phyloP scores from a whole-genome alignment of 2,329 filamentous ascomycete genomes.

The Pyrenochaeta sp. region DNA sequence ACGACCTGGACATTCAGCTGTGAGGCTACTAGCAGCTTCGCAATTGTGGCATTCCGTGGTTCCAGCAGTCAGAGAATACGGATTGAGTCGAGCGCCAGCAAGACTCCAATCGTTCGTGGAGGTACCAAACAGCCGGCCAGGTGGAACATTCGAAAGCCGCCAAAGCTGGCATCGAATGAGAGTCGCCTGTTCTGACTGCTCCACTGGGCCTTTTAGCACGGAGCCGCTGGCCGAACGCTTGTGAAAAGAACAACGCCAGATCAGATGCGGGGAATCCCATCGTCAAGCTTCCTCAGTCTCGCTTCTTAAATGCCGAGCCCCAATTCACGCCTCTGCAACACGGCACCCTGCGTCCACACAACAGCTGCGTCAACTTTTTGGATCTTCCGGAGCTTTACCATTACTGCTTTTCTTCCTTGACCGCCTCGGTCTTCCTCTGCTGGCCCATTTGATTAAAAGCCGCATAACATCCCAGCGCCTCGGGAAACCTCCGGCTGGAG shows the following conservation, averaged over 20 bases:
- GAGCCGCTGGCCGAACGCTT: constrained; percentile 35
- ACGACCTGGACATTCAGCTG: constrained; percentile 21
- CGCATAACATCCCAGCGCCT: constrained; percentile 30
- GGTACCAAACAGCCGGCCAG: constrained; percentile 26
- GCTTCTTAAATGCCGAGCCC: constrained; percentile 46
- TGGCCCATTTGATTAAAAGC: constrained; percentile 19
- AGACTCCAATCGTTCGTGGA: constrained; percentile 1
- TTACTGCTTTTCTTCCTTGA: constrained; percentile 20
- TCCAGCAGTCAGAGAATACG: constrained; percentile 12
- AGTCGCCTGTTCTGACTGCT: constrained; percentile 34
- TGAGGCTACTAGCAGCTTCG: not conserved
- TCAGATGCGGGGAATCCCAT: constrained; percentile 48
- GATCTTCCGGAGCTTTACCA: constrained; percentile 11
- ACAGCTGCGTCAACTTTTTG: constrained; percentile 25
- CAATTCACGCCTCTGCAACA: constrained; percentile 39
- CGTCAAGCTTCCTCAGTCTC: constrained; percentile 39
- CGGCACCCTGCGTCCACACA: constrained; percentile 28
- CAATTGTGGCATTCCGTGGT: constrained; percentile 10
- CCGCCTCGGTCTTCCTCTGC: constrained; percentile 21
- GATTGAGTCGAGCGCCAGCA: constrained; percentile 7
- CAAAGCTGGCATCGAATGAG: constrained; percentile 34
- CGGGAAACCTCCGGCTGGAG: constrained; percentile 40
- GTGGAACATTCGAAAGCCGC: constrained; percentile 33
- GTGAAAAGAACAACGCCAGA: constrained; percentile 40
- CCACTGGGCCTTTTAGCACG: constrained; percentile 32